Evolutionary conservation across 441 rosid genomes (phyloP), one percentile per base, ranked within the genome.

Genomic region (Francoa sonchifolia): DNA sequence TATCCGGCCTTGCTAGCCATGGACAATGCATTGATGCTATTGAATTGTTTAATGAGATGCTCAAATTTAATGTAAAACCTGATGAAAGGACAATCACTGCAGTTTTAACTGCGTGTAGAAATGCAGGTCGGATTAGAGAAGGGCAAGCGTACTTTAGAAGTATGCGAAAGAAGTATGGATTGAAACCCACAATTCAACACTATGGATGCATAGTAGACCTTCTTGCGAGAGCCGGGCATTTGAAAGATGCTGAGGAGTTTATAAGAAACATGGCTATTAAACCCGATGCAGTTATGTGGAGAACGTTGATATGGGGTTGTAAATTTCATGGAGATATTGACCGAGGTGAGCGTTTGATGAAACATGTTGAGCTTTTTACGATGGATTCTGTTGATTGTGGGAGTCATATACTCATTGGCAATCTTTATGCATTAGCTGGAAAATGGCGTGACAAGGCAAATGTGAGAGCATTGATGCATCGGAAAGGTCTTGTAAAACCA

Each of bases 201-300:
- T 61, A 61, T 28, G 66, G 71, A 2, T 69, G 75, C 33, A 55
- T 69, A 44, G 61, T 65, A 9, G 75, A 69, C 59, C 44, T 65
- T 13, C 59, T 69, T 17, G 68, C 66, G 23, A 63, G 65, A 43
- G 61, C 61, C 27, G 66, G 74, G 35, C 44, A 44, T 31, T 51
- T 65, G 36, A 54, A 7, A 11, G 71, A 61, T 19, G 64, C 71
- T 9, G 48, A 58, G 41, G 66, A 42, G 19, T 57, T 55, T 21
- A 39, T 69, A 23, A 51, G 37, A n/a, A 42, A 20, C 15, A 69
- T 61, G 71, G 62, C 52, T 25, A 41, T 58, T 36, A 44, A 54
- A 49, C 55, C 68, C 11, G 68, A 53, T 55, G 65, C 53, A 18
- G 68, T 69, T 50, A 41, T 69, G 33, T 69, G 75, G 71, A 65